Base-by-base conservation (phyloP, 768 basidiomycete genomes). In the Kwoniella sp. region DNA sequence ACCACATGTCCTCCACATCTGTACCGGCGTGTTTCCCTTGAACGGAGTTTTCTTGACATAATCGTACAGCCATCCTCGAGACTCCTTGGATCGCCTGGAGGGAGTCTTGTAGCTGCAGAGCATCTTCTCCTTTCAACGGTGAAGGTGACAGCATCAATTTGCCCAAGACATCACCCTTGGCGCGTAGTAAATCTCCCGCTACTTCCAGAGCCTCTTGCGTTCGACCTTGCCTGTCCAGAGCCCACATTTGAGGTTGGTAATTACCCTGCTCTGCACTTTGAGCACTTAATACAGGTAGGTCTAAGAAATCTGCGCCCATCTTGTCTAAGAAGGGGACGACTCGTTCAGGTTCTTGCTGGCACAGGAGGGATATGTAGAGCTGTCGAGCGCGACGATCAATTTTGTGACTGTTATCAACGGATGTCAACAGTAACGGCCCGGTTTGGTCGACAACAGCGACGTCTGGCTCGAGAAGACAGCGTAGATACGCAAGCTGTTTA, bases 181-280 rank as follows among this genome's bases (percentile, higher is more conserved):
- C 26, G 20, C 73, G 70, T 22, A 83, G 74, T 17, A 80, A 67
- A 23, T 74, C 75, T 31, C 88, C 87, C 0, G 88, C 86, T 69
- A 89, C 90, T 45, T 82, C 74, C 31, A 97, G 84, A 13, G 93
- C 90, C 22, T 83, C 84, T 57, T 81, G 82, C 9, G 89, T 85
- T 54, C 87, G 82, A 1, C 89, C 90, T 48, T 83, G 84, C 73
- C 85, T 84, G 70, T 92, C 85, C 52, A 88, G 81, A 1, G 87
- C 84, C 94, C 94, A 97, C 4, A 97, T 82, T 25, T 90, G 88
- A 9, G 90, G 91, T 55, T 91, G 88, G 68, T 85, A 89, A 17
- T 87, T 87, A 47, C 83, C 83, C 22, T 84, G 83, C 1, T 83
- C 79, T 79, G 93, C 90, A 79, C 92, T 94, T 9, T 86, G 85